Conservation (phyloP, 129 eudicot species). For the Helichrysum umbraculigerum region DNA sequence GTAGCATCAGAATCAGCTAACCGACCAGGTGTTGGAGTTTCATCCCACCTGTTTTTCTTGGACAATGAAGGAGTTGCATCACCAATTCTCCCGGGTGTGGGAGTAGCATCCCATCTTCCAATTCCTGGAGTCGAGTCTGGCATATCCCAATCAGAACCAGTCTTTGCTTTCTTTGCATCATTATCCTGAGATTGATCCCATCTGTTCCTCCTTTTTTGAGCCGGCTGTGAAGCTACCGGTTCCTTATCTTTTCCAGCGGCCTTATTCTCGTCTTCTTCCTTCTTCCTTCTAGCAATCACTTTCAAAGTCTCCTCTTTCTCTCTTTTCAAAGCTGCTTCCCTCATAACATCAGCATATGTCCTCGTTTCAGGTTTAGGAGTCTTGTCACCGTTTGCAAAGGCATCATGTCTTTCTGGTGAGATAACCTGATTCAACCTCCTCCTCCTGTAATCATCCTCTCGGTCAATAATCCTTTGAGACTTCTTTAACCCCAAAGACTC, state of each 20-base stretch:
- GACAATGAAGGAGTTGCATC: conserved; percentile 88
- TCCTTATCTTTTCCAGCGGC: conserved; percentile 52
- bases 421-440: conserved; percentile 81
- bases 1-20: conserved; percentile 88
- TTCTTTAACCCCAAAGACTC: conserved; percentile 51
- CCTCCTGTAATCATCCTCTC: conserved; percentile 84
- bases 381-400: conserved; percentile 83
- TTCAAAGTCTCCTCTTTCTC: conserved; percentile 78
- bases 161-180: conserved; percentile 67
- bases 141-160: conserved; percentile 90
- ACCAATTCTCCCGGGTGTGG: conserved; percentile 84
- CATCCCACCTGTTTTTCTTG: conserved; percentile 94
- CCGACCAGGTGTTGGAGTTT: conserved; percentile 96
- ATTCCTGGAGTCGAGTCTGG: conserved; percentile 97
- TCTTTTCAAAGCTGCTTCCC: conserved; percentile 79
- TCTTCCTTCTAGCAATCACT: conserved; percentile 70
- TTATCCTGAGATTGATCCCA: conserved; percentile 88
- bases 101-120: conserved; percentile 99
- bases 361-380: conserved; percentile 84
- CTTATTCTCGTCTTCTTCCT: conserved; percentile 72
- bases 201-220: conserved; percentile 82
- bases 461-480: conserved; percentile 57
- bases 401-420: conserved; percentile 90
- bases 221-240: conserved; percentile 45
- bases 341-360: conserved; percentile 92